Base-by-base conservation (phyloP, 352 stramenopile genomes). In the Pythium dissimile region DNA sequence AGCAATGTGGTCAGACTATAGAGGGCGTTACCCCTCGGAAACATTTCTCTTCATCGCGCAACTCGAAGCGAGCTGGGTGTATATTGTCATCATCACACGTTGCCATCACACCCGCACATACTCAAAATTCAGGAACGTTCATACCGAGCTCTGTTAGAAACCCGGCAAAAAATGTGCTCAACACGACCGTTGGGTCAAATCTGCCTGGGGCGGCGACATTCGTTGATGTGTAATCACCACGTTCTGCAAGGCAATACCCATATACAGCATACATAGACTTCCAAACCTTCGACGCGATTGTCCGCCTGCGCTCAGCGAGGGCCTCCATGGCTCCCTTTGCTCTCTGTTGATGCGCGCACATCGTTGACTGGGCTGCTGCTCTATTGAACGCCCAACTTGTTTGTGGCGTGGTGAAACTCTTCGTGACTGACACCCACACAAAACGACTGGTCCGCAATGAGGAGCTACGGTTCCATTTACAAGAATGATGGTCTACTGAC, bases 1-100 rank as follows among this genome's bases (percentile, higher is more conserved):
- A 52, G 46, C 35, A 31, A 47, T 69, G 77, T 92, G 82, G 66
- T 92, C 82, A 92, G 82, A 71, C 78, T 88, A 68, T 63, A 88
- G 81, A 91, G 81, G 80, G 80, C 78, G 84, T 93, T 80, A 93
- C 79, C 79, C 83, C 84, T 91, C 84, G 80, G 77, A 83, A 91
- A 71, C 77, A 82, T 45, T 86, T 91, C 72, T 93, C 84, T 93
- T 93, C 84, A 93, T 89, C 80, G 73, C 71, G 68, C 71, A 77
- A 81, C 77, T 93, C 84, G 84, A 91, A 93, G 80, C 80, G 84
- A 93, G 84, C 84, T 93, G 84, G 77, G 84, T 89, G 66, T 84
- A 76, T 83, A 65, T 75, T 88, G 84, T 93, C 84, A 91, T 93
- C 84, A 90, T 93, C 66, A 91, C 81, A 93, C 84, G 85, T 71